phyloP scores from a whole-genome alignment of 352 stramenopile species.

The Phytophthora podocarpi region DNA sequence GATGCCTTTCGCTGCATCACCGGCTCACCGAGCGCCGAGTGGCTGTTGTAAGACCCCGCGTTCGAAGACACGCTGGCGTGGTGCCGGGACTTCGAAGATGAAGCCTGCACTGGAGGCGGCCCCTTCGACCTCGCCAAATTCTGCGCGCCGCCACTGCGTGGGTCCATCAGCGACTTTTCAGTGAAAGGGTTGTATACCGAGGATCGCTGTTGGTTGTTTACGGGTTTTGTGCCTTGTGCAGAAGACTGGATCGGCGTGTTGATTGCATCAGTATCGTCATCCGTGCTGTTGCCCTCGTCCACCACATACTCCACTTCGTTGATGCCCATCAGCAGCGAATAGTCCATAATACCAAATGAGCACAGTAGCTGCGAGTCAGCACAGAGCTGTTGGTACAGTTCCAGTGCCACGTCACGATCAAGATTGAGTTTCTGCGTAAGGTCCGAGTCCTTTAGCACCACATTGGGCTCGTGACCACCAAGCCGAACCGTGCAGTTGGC shows the following conservation, averaged over 20 bases:
- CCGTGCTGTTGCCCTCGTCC: slow-evolving; percentile 61
- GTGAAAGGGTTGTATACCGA: slow-evolving; percentile 66
- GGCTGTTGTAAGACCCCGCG: slow-evolving; percentile 23
- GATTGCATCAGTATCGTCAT: slow-evolving; percentile 38
- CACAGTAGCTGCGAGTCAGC: slow-evolving; percentile 86
- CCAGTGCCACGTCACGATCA: slow-evolving; percentile 64
- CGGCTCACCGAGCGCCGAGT: slow-evolving; percentile 19
- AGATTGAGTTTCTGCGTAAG: slow-evolving; percentile 90
- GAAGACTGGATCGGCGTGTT: slow-evolving; percentile 22
- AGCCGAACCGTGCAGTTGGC: slow-evolving; percentile 75
- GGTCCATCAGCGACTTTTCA: slow-evolving; percentile 72
- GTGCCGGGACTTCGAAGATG: slow-evolving; percentile 44
- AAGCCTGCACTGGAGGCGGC: slow-evolving; percentile 26
- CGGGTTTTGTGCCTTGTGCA: slow-evolving; percentile 11
- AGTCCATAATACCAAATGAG: slow-evolving; percentile 93
- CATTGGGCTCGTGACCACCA: slow-evolving; percentile 86
- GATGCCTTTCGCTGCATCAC: slow-evolving; percentile 62
- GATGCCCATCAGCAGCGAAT: slow-evolving; percentile 90
- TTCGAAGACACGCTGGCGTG: slow-evolving; percentile 75
- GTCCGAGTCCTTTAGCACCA: slow-evolving; percentile 90
- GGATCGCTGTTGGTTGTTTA: slow-evolving; percentile 28
- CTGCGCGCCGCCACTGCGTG: slow-evolving; percentile 39
- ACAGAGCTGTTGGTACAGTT: slow-evolving; percentile 80
- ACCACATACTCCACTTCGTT: slow-evolving; percentile 90
- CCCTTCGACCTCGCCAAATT: slow-evolving; percentile 37